Base-by-base conservation (phyloP, 495 filamentous ascomycete genomes). In the Aspergillus leporis region DNA sequence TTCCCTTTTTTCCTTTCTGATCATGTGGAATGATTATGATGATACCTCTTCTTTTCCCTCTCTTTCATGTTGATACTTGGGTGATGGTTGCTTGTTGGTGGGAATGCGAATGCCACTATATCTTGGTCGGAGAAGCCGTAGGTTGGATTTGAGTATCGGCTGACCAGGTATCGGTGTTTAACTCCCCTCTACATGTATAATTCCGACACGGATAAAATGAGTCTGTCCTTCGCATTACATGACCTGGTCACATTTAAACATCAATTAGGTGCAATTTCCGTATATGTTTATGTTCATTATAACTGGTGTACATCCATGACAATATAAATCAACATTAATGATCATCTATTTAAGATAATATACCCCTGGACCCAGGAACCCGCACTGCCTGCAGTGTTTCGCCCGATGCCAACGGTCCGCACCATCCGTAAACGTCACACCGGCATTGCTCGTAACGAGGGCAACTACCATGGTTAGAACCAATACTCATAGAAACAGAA, bases 401-500 rank as follows among this genome's bases (percentile, higher is more conserved):
- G 40, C 70, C 72, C 9, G 70, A 67, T 32, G 72, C 60, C 40
- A 77, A 61, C 21, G 74, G 74, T 18, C 74, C 74, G 40, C 74
- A 77, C 74, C 75, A 78, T 51, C 75, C 75, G 36, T 74, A 78
- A 14, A 59, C 63, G 58, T 78, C 75, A 40, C 75, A 78, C 9
- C 75, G 75, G 58, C 75, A 78, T 68, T 78, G 75, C 41, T 76
- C 74, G 48, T 66, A 72, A 5, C 62, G 59, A 48, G 75, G 75
- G 36, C 75, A 78, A 53, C 75, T 78, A 25, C 3, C 2, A 14
- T 51, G 4, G 55, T 61, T 55, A 57, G 48, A 28, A 28, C 51
- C 16, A 14, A 25, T 5, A 1, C n/a, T 8, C 18, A 3, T 4
- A 10, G 30, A 34, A 56, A 32, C 23, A 55, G 38, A 19, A n/a